phyloP scores from a whole-genome alignment of 768 basidiomycete species.

The Lactarius quietus region DNA sequence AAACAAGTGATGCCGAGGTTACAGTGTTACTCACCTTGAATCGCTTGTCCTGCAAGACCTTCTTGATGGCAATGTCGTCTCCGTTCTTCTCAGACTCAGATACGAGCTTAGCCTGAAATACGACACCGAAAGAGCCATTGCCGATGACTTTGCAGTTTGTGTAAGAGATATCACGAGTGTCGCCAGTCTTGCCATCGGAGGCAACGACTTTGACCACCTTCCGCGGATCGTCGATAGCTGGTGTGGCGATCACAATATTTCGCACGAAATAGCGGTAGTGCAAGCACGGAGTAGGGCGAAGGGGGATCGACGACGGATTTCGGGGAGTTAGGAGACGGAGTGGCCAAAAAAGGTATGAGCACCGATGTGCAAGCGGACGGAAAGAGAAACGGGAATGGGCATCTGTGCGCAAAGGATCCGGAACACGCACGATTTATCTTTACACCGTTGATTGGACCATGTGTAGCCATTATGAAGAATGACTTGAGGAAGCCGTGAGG shows the following conservation, averaged over 20 bases:
- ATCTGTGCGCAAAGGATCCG: conserved; percentile 13
- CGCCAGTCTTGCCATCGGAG: conserved; percentile 90
- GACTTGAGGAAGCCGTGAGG: conserved; percentile 8
- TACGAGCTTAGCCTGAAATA: conserved; percentile 91
- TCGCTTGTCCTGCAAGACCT: conserved; percentile 98
- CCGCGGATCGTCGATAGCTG: conserved; percentile 93
- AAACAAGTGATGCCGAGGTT: background rate
- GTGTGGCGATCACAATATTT: conserved; percentile 29
- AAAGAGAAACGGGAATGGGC: conserved; percentile 20
- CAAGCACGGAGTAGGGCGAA: conserved; percentile 32
- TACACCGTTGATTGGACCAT: conserved; percentile 79
- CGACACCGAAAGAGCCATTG: conserved; percentile 98
- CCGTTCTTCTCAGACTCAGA: conserved; percentile 56
- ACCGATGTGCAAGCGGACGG: conserved; percentile 32
- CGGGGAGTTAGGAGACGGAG: conserved; percentile 11
- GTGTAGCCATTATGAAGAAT: conserved; percentile 49
- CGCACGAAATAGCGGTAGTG: conserved; percentile 26
- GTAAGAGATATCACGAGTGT: conserved; percentile 84
- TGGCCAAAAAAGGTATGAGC: conserved; percentile 29
- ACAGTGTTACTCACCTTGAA: conserved; percentile 81
- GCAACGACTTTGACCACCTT: conserved; percentile 94
- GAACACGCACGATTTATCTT: conserved; percentile 70
- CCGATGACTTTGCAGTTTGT: conserved; percentile 98
- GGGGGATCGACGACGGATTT: conserved; percentile 6
- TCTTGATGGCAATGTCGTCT: conserved; percentile 99